Evolutionary conservation across 2,329 filamentous ascomycete species (phyloP).

Genomic region (Ophiocordyceps camponoti-floridani): DNA sequence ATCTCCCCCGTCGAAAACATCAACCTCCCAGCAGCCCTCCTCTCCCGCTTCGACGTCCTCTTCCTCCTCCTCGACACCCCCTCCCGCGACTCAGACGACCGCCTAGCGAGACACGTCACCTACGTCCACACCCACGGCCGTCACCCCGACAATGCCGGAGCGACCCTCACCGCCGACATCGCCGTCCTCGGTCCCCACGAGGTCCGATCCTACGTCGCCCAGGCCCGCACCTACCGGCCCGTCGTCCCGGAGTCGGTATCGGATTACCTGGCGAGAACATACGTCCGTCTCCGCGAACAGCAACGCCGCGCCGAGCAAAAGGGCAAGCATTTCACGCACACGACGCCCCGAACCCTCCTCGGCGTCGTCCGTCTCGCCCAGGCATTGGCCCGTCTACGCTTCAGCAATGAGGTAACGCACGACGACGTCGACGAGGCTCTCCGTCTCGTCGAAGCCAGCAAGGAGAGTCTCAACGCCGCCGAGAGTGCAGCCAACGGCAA

Average conservation of each 20-base stretch:
- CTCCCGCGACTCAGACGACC: conserved; percentile 73
- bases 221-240: conserved; percentile 77
- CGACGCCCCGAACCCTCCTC: conserved; percentile 80
- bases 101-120: conserved; percentile 87
- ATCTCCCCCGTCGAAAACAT: conserved; percentile 98
- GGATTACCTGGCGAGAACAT: conserved; percentile 94
- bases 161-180: conserved; percentile 25
- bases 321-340: conserved; percentile 87
- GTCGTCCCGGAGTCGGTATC: conserved; percentile 70
- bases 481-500: conserved; percentile 15
- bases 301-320: conserved; percentile 82
- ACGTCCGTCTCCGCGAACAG: conserved; percentile 82
- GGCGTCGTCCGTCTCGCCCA: conserved; percentile 87
- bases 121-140: conserved; percentile 94
- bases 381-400: conserved; percentile 79
- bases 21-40: conserved; percentile 88
- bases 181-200: conserved; percentile 85
- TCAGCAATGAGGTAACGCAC: conserved; percentile 66
- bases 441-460: conserved; percentile 79
- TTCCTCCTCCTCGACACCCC: conserved; percentile 95
- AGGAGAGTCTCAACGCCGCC: conserved; percentile 68
- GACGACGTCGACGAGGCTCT: conserved; percentile 95
- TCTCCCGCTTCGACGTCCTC: conserved; percentile 92
- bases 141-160: conserved; percentile 47
- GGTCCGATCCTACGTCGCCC: conserved; percentile 88